Base-by-base conservation (phyloP, 768 basidiomycete species). In the Suillus subaureus region DNA sequence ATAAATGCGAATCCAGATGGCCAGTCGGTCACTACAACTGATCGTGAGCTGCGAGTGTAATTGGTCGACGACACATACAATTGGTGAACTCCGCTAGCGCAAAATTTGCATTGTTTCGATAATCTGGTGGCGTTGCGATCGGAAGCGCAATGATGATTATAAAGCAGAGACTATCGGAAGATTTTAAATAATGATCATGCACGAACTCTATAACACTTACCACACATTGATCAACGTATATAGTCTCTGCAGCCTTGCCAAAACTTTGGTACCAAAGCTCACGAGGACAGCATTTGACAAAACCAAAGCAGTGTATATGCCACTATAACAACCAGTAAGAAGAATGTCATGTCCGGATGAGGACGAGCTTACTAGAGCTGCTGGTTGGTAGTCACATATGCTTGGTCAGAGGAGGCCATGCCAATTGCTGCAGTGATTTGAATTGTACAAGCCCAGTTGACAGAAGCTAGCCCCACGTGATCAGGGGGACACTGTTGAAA, bases 61-160 rank as follows among this genome's bases (percentile, higher is more conserved):
- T 51, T 4, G 13, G n/a, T 15, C 6, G 23, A 15, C 3, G 6
- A 26, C 15, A 62, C 71, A 28, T 58, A 78, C 78, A 51, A 66
- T 81, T 81, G 39, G 71, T 71, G 62, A 78, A 80, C 18, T 71
- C 69, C 3, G 76, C 78, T 35, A 82, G 71, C 21, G 79, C 81
- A 64, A 77, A 82, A 5, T 68, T 69, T 5, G 80, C 78, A 13
- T 76, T 69, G 66, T 82, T 82, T 26, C 49, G 49, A 51, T 7
- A 8, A 51, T 51, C 49, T 1, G 49, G 7, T 8, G 49, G 23
- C 1, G 61, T 67, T 78, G 60, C 79, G 76, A 64, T 74, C 72
- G 81, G 81, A 0, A 82, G 70, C 16, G 79, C 81, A 55, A 82
- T 77, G 52, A 82, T 79, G 23, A 79, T 70, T 13, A 79, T 79